These are phyloP conservation scores for Plantago major DNA, from an alignment of 257 asterid genomes.

Conservation along the genomic window DNA sequence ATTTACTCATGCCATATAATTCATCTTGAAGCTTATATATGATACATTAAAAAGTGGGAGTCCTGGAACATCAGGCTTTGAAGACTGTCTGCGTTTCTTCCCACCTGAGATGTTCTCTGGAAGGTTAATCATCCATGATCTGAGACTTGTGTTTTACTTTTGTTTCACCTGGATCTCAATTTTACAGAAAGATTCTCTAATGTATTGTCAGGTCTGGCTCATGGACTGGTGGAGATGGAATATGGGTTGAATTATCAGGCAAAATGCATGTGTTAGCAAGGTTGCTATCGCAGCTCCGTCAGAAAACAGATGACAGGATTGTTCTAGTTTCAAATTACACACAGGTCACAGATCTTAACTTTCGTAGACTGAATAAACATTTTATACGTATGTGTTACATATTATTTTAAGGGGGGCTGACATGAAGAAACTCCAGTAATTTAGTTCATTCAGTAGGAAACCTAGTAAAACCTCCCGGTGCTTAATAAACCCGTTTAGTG, in stretches of 20 bases:
- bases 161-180: slow-evolving; percentile 8
- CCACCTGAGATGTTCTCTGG: slow-evolving; percentile 88
- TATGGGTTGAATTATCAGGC: slow-evolving; percentile 98
- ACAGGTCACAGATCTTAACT: slow-evolving; percentile 52
- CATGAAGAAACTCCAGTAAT: slow-evolving; percentile 2
- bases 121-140: slow-evolving; percentile 45
- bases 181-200: slow-evolving; percentile 5
- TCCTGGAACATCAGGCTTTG: slow-evolving; percentile 86
- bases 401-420: background rate
- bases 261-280: slow-evolving; percentile 97
- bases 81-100: slow-evolving; percentile 81
- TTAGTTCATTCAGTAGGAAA: background rate
- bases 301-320: slow-evolving; percentile 83
- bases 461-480: slow-evolving; percentile 1
- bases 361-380: slow-evolving; percentile 17
- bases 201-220: slow-evolving; percentile 72
- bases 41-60: slow-evolving; percentile 86
- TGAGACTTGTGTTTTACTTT: slow-evolving; percentile 1
- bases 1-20: slow-evolving; percentile 25
- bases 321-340: slow-evolving; percentile 97
- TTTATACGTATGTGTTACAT: background rate
- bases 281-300: slow-evolving; percentile 85
- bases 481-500: slow-evolving; percentile 11
- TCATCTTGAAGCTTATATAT: slow-evolving; percentile 66
- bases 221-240: slow-evolving; percentile 96